A percentile compares a stretch with the other conserved stretches of the same genome.
These are phyloP conservation scores for Colletotrichum trifolii DNA, from an alignment of 2,329 filamentous ascomycete genomes.

Conservation along the genomic window DNA sequence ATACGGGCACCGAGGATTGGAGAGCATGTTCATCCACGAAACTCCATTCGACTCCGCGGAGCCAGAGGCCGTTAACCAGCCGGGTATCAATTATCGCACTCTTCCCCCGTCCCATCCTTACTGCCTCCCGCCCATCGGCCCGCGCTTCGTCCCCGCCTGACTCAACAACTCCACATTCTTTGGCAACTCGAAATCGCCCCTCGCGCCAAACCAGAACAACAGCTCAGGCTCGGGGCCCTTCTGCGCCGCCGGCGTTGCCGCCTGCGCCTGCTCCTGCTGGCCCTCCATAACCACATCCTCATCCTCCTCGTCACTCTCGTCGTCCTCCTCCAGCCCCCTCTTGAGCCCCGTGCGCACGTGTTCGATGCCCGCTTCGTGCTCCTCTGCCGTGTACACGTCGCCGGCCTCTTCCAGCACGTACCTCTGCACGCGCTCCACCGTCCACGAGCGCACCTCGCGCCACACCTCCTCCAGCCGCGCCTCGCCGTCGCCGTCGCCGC, in stretches of 20 bases:
- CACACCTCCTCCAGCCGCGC: conserved; percentile 66
- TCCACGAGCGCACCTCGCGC: conserved; percentile 57
- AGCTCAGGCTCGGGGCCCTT: conserved; percentile 57
- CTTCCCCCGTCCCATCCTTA: not conserved
- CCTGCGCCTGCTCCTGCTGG: conserved; percentile 42
- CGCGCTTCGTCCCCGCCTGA: conserved; percentile 42
- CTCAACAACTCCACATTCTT: conserved; percentile 56
- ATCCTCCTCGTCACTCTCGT: conserved; percentile 68
- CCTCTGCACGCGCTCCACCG: conserved; percentile 51
- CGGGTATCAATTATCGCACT: conserved; percentile 36
- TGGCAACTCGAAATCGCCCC: conserved; percentile 58
- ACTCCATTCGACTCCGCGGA: too few species aligned
- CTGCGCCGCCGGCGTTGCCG: conserved; percentile 41
- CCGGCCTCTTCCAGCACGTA: conserved; percentile 57
- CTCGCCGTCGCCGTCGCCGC: conserved; percentile 53
- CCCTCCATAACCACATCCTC: conserved; percentile 52
- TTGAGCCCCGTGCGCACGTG: conserved; percentile 78
- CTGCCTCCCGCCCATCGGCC: conserved; percentile 20
- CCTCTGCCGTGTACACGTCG: conserved; percentile 79
- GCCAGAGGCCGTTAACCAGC: conserved; percentile 15
- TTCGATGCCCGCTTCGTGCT: conserved; percentile 73
- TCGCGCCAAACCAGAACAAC: conserved; percentile 57
- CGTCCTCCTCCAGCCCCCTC: conserved; percentile 62
- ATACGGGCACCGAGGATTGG: too few species aligned
- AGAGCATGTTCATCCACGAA: too few species aligned